These are phyloP conservation scores for Trichosporon coremiiforme DNA, from an alignment of 1,284 basidiomycete genomes.

Conservation along the genomic window DNA sequence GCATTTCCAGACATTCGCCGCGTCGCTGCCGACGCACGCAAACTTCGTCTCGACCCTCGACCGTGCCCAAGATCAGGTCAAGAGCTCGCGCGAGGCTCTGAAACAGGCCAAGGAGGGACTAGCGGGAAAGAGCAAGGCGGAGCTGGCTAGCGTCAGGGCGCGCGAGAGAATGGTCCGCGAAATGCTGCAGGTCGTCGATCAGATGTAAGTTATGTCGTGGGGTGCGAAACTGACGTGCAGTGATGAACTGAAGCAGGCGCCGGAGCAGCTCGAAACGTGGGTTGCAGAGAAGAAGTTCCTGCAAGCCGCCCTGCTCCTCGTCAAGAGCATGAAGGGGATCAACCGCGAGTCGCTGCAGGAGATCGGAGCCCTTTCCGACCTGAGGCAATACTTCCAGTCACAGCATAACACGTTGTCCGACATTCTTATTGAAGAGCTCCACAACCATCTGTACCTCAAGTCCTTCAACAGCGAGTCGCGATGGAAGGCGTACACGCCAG, in stretches of 20 bases:
- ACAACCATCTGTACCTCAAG: slow-evolving; percentile 97
- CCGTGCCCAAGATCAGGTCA: slow-evolving; percentile 71
- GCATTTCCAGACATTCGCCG: slow-evolving; percentile 89
- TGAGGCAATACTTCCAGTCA: slow-evolving; percentile 78
- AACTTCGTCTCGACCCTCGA: slow-evolving; percentile 70
- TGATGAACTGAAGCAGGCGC: slow-evolving; percentile 85
- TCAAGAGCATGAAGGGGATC: slow-evolving; percentile 84
- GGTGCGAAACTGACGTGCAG: slow-evolving; percentile 58
- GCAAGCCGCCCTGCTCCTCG: slow-evolving; percentile 83
- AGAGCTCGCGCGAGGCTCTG: slow-evolving; percentile 70
- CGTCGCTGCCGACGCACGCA: slow-evolving; percentile 83
- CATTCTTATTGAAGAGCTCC: slow-evolving; percentile 92
- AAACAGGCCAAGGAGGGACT: slow-evolving; percentile 61
- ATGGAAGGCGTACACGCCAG: slow-evolving; percentile 81
- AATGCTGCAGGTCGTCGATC: slow-evolving; percentile 84
- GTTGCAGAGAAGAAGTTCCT: slow-evolving; percentile 94
- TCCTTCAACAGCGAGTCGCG: slow-evolving; percentile 93
- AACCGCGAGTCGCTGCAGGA: slow-evolving; percentile 91
- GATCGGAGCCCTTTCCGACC: slow-evolving; percentile 87
- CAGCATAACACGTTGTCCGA: slow-evolving; percentile 92
- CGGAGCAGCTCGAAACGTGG: slow-evolving; percentile 88
- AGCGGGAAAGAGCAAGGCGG: slow-evolving; percentile 60
- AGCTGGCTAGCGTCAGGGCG: slow-evolving; percentile 81
- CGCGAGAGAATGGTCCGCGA: slow-evolving; percentile 81
- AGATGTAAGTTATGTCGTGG: slow-evolving; percentile 67